Percentiles rank a stretch among this genome's conserved stretches.
Conservation (phyloP, 2,329 filamentous ascomycete genomes). For the Aureobasidium sp. region DNA sequence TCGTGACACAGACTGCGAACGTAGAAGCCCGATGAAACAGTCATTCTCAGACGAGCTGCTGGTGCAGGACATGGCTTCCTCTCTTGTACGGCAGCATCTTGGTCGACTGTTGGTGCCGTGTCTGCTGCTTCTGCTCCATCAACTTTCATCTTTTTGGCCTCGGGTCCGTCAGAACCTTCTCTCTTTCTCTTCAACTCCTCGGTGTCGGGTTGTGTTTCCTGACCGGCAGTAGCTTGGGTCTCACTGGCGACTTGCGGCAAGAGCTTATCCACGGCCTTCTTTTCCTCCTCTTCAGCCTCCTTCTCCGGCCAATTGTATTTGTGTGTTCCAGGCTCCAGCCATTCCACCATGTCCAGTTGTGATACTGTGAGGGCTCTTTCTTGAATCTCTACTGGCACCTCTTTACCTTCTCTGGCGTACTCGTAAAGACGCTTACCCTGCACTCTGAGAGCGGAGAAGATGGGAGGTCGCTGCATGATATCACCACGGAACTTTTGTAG, state of each 20-base stretch:
- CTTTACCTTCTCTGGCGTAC: slow-evolving; percentile 83
- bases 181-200: slow-evolving; percentile 24
- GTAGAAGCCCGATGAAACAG: slow-evolving; percentile 92
- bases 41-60: slow-evolving; percentile 78
- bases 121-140: slow-evolving; percentile 10
- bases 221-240: slow-evolving; percentile 12
- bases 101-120: not conserved
- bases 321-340: slow-evolving; percentile 72
- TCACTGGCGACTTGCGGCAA: slow-evolving; percentile 28
- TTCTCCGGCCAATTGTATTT: slow-evolving; percentile 68
- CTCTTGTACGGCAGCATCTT: not conserved
- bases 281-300: slow-evolving; percentile 68
- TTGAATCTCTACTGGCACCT: slow-evolving; percentile 77
- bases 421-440: slow-evolving; percentile 93
- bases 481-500: slow-evolving; percentile 68
- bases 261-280: slow-evolving; percentile 64
- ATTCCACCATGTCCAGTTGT: slow-evolving; percentile 74
- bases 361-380: slow-evolving; percentile 69
- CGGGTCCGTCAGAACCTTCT: slow-evolving; percentile 16
- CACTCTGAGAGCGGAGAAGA: slow-evolving; percentile 89
- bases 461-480: slow-evolving; percentile 80
- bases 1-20: slow-evolving; percentile 92
- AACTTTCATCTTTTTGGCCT: slow-evolving; percentile 11
- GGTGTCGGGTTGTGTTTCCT: slow-evolving; percentile 14
- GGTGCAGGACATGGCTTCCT: slow-evolving; percentile 40